Conservation (phyloP, 768 basidiomycete species). For the Bullera alba region DNA sequence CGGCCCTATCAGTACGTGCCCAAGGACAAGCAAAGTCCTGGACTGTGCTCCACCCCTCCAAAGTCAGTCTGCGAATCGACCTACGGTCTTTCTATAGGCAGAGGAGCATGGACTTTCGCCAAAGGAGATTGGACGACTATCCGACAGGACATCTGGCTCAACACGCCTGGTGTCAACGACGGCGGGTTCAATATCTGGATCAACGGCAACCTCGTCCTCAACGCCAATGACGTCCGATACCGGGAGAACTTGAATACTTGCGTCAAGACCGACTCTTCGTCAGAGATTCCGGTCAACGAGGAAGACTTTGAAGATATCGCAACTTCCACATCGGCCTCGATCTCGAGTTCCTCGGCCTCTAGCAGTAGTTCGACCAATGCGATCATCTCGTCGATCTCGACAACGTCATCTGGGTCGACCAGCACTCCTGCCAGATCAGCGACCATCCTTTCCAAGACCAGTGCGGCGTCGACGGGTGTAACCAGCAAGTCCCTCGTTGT, state of each 20-base stretch:
- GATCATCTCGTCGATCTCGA: neutral
- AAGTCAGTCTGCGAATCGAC: conserved; percentile 58
- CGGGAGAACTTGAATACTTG: conserved; percentile 11
- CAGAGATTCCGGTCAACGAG: neutral
- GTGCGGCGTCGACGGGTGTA: too few species aligned
- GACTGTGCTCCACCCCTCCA: conserved; percentile 56
- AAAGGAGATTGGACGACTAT: conserved; percentile 66
- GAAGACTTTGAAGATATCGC: conserved; percentile 2
- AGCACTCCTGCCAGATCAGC: neutral
- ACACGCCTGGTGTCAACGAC: conserved; percentile 57
- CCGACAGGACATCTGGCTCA: conserved; percentile 62
- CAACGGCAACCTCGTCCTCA: conserved; percentile 56
- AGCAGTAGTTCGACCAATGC: neutral
- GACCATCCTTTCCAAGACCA: too few species aligned
- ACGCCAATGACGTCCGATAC: conserved; percentile 26
- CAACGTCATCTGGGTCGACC: conserved; percentile 3
- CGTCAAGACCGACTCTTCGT: conserved; percentile 1
- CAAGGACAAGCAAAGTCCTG: conserved; percentile 59
- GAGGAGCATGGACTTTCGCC: conserved; percentile 62
- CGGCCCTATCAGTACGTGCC: conserved; percentile 59
- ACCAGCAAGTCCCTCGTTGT: too few species aligned
- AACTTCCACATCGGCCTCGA: neutral
- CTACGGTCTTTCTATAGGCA: conserved; percentile 69
- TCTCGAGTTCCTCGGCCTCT: neutral
- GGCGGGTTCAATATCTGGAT: conserved; percentile 61